Conservation (phyloP, 106 monocot genomes). For the Dendrobium officinale region DNA sequence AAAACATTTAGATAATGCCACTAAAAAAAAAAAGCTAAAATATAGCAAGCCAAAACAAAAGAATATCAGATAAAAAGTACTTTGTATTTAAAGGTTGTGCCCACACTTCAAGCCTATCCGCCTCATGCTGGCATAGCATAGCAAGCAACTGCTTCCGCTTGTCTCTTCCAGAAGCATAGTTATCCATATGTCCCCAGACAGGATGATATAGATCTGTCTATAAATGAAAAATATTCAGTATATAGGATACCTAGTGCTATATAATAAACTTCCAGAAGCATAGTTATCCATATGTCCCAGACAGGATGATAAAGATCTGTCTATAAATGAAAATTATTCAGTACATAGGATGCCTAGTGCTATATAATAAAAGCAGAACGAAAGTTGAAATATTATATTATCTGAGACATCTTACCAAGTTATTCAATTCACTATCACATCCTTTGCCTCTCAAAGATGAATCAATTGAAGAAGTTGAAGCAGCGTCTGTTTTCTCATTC, state of each 20-base stretch:
- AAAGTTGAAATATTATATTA: neutral
- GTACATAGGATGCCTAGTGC: neutral
- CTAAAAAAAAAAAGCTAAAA: slow-evolving; percentile 13
- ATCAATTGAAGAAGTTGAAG: slow-evolving; percentile 29
- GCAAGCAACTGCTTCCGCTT: slow-evolving; percentile 80
- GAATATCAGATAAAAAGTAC: slow-evolving; percentile 24
- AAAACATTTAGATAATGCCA: slow-evolving; percentile 4
- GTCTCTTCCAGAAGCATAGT: slow-evolving; percentile 65
- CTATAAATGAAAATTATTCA: slow-evolving; percentile 23
- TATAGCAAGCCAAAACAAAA: neutral
- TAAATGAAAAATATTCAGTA: slow-evolving; percentile 2
- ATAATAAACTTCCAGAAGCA: slow-evolving; percentile 27
- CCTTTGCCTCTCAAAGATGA: slow-evolving; percentile 42
- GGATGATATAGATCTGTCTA: slow-evolving; percentile 72
- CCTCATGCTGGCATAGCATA: slow-evolving; percentile 92
- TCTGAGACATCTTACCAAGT: slow-evolving; percentile 30
- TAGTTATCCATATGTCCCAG: slow-evolving; percentile 82
- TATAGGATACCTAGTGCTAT: neutral
- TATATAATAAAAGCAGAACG: neutral
- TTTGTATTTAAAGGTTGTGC: slow-evolving; percentile 87
- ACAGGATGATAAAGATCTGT: slow-evolving; percentile 66
- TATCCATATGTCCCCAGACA: slow-evolving; percentile 83
- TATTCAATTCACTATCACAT: slow-evolving; percentile 45
- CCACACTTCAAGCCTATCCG: slow-evolving; percentile 98
- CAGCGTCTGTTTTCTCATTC: slow-evolving; percentile 42